A percentile compares a stretch with the other conserved stretches of the same genome.
phyloP scores from a whole-genome alignment of 768 basidiomycete genomes.

The Sporobolomyces pararoseus region DNA sequence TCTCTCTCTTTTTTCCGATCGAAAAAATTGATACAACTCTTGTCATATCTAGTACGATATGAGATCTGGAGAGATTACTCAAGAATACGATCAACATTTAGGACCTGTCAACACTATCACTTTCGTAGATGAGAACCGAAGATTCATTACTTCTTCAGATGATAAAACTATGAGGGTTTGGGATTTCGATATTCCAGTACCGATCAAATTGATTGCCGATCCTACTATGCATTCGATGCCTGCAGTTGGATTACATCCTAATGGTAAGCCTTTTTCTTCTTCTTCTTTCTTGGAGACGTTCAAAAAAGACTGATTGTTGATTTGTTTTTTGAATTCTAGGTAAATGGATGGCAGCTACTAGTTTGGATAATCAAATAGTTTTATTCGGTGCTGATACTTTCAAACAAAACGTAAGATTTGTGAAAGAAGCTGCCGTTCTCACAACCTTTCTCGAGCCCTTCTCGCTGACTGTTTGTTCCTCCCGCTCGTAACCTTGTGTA shows the following conservation, averaged over 20 bases:
- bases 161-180: constrained; percentile 98
- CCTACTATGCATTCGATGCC: constrained; percentile 99
- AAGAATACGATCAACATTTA: constrained; percentile 97
- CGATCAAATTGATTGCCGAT: constrained; percentile 99
- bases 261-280: constrained; percentile 58
- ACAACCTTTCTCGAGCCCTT: not conserved
- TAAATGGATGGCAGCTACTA: constrained; percentile 96
- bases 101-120: constrained; percentile 93
- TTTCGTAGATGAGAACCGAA: constrained; percentile 94
- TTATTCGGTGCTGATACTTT: constrained; percentile 97
- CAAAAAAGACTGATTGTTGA: constrained; percentile 17
- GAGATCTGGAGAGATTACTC: constrained; percentile 87
- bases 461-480: not conserved
- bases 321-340: constrained; percentile 53
- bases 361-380: constrained; percentile 95
- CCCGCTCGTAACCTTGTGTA: not conserved
- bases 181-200: constrained; percentile 95
- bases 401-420: constrained; percentile 81
- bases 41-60: constrained; percentile 73
- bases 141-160: constrained; percentile 96
- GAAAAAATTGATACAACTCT: too few relatives aligned
- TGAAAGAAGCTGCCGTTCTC: too few relatives aligned
- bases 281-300: constrained; percentile 37
- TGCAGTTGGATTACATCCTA: constrained; percentile 90
- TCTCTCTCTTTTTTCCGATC: not conserved